Evolutionary conservation across 345 rosid species (phyloP), one percentile per base, ranked within the genome.

Genomic region (Citrus unshiu): DNA sequence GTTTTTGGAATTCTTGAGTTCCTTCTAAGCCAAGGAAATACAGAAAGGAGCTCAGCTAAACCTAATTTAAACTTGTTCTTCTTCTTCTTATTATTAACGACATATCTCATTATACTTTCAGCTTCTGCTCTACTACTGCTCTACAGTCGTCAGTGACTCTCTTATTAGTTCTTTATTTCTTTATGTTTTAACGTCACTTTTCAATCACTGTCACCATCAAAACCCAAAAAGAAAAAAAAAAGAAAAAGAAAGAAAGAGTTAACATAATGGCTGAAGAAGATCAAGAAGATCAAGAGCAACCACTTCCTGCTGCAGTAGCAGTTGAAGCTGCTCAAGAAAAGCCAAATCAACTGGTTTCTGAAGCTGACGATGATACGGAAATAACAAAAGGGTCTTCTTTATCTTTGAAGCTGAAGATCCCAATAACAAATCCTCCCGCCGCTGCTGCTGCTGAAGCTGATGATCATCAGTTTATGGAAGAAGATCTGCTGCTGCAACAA

Each of bases 11-110:
- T 16, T 54, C 58, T 54, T 54, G n/a, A 14, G 62, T 71, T 72
- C 57, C 76, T 73, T 73, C 27, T 21, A 14, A 43, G 76, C 16
- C 66, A 35, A 59, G 66, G 66, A 59, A 59, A 66, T 21, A 66
- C 22, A 46, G 51, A 37, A 65, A 34, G 9, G n/a, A 65, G 49
- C 49, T 22, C 9, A 65, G 49, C 49, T 22, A 66, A 35, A 66
- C 70, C 70, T 66, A 54, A 18, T 54, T 18, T 46, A 46, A 46
- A 12, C 18, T 46, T 18, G 6, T 5, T 54, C n/a, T 19, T 54
- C 22, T 54, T 54, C 58, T 54, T 51, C 22, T 18, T 51, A 51
- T 51, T 46, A 46, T 18, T 54, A 54, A 2, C 58, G 18, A 54
- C 22, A 54, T 18, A 54, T 16, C 21, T 46, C 51, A 46, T 46